Evolutionary conservation across 1,284 basidiomycete species (phyloP).

Genomic region (Prillingera fragicola): DNA sequence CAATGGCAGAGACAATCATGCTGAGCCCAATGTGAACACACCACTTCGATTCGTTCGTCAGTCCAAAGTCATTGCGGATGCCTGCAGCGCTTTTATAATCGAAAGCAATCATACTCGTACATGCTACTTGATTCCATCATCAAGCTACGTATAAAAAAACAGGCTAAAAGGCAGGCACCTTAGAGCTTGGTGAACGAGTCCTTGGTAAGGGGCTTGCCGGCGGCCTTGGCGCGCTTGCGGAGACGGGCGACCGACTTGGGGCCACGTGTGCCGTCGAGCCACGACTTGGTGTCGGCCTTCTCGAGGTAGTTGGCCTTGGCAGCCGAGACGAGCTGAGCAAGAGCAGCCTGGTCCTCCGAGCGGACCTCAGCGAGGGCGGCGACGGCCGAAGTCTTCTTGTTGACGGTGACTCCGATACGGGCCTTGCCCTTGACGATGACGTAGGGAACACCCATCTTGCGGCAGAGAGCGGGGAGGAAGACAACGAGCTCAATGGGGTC

Average conservation of each 20-base stretch:
- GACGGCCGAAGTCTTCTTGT: constrained; percentile 94
- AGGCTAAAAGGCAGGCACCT: too few species aligned
- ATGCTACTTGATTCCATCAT: too few species aligned
- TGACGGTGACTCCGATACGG: constrained; percentile 64
- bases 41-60: too few species aligned
- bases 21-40: too few species aligned
- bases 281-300: constrained; percentile 91
- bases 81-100: too few species aligned
- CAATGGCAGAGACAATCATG: too few species aligned
- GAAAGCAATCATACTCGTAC: too few species aligned
- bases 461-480: constrained; percentile 95
- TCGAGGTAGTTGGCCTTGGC: constrained; percentile 98
- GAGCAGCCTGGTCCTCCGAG: constrained; percentile 89
- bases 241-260: constrained; percentile 88
- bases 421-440: constrained; percentile 97
- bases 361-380: constrained; percentile 87
- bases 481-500: constrained; percentile 98
- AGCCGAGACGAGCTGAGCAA: constrained; percentile 85
- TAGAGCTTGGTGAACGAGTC: too few species aligned
- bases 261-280: constrained; percentile 94
- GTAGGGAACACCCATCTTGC: constrained; percentile 97
- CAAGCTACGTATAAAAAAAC: too few species aligned
- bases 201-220: too few species aligned
- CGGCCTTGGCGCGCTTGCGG: constrained; percentile 86
- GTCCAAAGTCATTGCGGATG: too few species aligned